Percentiles rank a stretch among this genome's conserved stretches.
Evolutionary conservation across 108 stramenopile genomes (phyloP).

Genomic region (Seminavis robusta): DNA sequence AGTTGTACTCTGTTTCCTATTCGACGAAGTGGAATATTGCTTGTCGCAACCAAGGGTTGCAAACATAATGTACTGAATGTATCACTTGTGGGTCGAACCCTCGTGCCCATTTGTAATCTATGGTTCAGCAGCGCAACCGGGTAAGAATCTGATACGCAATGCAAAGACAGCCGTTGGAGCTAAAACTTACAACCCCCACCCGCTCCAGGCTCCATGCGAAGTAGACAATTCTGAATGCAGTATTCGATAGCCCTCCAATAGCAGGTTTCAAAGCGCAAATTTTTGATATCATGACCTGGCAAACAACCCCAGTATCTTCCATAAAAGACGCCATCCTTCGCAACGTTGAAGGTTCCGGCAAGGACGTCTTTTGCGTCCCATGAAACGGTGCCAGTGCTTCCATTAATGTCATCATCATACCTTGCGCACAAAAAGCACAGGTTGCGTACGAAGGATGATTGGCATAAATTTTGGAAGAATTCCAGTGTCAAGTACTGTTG

Average conservation of each 20-base stretch:
- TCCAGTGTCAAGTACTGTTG: conserved; percentile 54
- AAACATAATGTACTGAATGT: conserved; percentile 46
- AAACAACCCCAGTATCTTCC: conserved; percentile 74
- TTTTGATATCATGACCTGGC: conserved; percentile 45
- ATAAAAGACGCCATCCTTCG: conserved; percentile 61
- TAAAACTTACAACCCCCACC: too few relatives aligned
- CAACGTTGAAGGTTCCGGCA: conserved; percentile 68
- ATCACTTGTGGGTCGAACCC: conserved; percentile 52
- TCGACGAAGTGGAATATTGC: conserved; percentile 34
- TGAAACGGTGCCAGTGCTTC: conserved; percentile 10
- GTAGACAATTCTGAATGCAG: conserved; percentile 58
- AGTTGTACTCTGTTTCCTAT: conserved; percentile 32
- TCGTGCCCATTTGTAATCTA: conserved; percentile 53
- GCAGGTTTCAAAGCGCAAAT: conserved; percentile 72
- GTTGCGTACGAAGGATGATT: conserved; percentile 40
- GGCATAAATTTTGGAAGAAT: conserved; percentile 51
- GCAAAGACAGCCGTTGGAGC: too few relatives aligned
- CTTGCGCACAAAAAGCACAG: conserved; percentile 55
- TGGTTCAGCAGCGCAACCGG: neutral
- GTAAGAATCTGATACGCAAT: neutral
- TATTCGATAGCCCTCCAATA: conserved; percentile 64
- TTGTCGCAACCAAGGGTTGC: conserved; percentile 31
- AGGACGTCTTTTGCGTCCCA: conserved; percentile 41
- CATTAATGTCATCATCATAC: too few relatives aligned
- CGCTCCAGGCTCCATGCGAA: conserved; percentile 71